Conservation (phyloP, 1,284 basidiomycete species). For the Ganoderma resinaceum region DNA sequence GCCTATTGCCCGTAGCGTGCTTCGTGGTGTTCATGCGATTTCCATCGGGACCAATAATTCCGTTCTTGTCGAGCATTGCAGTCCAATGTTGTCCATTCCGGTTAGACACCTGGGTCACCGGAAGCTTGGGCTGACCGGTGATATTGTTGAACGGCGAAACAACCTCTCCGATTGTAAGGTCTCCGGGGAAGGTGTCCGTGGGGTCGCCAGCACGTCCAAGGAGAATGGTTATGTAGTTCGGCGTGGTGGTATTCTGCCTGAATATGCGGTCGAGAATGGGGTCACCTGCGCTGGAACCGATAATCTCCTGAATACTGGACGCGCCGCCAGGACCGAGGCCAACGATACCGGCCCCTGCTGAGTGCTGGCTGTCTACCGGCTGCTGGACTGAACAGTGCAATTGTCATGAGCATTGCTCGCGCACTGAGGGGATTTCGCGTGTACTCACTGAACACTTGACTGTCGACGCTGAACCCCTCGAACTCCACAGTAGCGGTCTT, state of each 20-base stretch:
- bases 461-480: slow-evolving; percentile 56
- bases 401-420: neutral
- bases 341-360: slow-evolving; percentile 43
- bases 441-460: slow-evolving; percentile 70
- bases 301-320: slow-evolving; percentile 37
- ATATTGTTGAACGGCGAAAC: slow-evolving; percentile 43
- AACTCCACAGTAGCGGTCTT: slow-evolving; percentile 60
- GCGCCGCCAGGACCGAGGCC: slow-evolving; percentile 48
- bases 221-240: slow-evolving; percentile 62
- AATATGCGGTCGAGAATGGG: slow-evolving; percentile 71
- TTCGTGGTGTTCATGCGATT: slow-evolving; percentile 50
- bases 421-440: neutral
- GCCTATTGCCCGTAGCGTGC: slow-evolving; percentile 50
- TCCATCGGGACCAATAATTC: slow-evolving; percentile 50
- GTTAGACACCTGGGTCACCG: slow-evolving; percentile 33
- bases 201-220: slow-evolving; percentile 44
- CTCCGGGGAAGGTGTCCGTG: slow-evolving; percentile 42
- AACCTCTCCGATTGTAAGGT: slow-evolving; percentile 47
- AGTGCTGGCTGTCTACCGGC: slow-evolving; percentile 33
- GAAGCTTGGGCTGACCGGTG: slow-evolving; percentile 44
- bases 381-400: slow-evolving; percentile 33
- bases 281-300: slow-evolving; percentile 45
- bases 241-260: slow-evolving; percentile 57
- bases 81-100: slow-evolving; percentile 47
- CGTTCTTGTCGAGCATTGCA: slow-evolving; percentile 43